Conservation (phyloP, 2,329 filamentous ascomycete species). For the Colletotrichum tabaci region DNA sequence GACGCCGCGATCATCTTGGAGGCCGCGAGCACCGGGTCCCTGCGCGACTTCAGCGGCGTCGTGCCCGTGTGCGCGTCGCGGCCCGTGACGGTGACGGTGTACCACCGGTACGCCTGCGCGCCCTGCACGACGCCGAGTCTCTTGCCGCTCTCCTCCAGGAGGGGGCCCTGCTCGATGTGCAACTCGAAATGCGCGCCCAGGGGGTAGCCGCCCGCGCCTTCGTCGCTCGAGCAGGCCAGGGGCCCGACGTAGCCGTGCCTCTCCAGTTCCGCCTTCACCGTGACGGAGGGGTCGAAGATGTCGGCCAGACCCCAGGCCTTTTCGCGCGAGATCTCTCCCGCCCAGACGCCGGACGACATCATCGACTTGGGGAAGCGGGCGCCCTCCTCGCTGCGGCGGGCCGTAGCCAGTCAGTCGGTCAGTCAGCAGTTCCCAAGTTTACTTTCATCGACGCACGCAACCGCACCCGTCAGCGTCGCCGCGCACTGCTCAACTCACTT, state of each 20-base stretch:
- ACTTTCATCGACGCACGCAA: too few relatives aligned
- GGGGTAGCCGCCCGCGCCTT: conserved; percentile 52
- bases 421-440: too few relatives aligned
- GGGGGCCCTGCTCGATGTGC: conserved; percentile 88
- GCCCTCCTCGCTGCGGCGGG: conserved; percentile 76
- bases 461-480: too few relatives aligned
- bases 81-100: conserved; percentile 75
- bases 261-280: conserved; percentile 67
- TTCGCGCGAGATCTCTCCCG: conserved; percentile 74
- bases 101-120: conserved; percentile 84
- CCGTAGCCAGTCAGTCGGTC: too few relatives aligned
- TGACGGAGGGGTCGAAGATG: conserved; percentile 62
- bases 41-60: conserved; percentile 76
- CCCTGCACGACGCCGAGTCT: conserved; percentile 80
- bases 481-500: conserved; percentile 60
- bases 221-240: conserved; percentile 45
- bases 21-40: conserved; percentile 78
- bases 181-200: conserved; percentile 86
- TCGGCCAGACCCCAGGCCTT: conserved; percentile 64
- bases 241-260: conserved; percentile 80
- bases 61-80: conserved; percentile 83
- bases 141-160: conserved; percentile 75
- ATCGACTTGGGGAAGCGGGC: conserved; percentile 84
- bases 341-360: conserved; percentile 83
- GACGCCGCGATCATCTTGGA: conserved; percentile 77